Conservation (phyloP, 2,329 filamentous ascomycete species). For the Fusarium gaditjirri region DNA sequence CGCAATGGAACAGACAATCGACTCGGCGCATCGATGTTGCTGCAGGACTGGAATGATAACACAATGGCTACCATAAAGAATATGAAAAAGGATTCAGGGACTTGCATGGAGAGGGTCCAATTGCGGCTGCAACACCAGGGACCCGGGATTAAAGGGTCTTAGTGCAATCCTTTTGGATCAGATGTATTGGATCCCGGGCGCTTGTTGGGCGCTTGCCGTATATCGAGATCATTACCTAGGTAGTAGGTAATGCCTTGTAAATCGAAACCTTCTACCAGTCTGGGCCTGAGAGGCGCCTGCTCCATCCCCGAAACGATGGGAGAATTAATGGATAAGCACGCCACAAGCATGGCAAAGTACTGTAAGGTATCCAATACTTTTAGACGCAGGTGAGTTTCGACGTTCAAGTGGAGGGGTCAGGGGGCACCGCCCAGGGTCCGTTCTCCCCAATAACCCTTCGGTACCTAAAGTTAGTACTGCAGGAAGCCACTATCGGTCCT, state of each 20-base stretch:
- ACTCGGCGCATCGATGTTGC: background rate
- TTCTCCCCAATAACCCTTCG: conserved; percentile 26
- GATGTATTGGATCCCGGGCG: conserved; percentile 18
- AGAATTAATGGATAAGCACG: conserved; percentile 18
- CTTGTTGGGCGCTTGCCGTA: conserved; percentile 36
- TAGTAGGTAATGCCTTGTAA: conserved; percentile 6
- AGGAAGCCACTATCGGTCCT: conserved; percentile 18
- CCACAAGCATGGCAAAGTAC: conserved; percentile 21
- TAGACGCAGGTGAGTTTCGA: conserved; percentile 3
- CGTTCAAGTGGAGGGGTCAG: conserved; percentile 11
- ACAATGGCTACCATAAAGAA: background rate
- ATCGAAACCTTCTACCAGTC: conserved; percentile 22
- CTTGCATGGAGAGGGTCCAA: conserved; percentile 29
- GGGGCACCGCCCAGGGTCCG: conserved; percentile 39
- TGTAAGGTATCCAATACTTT: background rate
- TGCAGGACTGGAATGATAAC: background rate
- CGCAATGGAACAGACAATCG: background rate
- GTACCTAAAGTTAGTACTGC: conserved; percentile 14
- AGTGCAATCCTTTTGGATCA: background rate
- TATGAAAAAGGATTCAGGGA: conserved; percentile 19
- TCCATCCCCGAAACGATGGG: conserved; percentile 39
- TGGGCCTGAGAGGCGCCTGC: conserved; percentile 36
- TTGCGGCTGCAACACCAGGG: conserved; percentile 31
- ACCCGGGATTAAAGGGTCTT: conserved; percentile 18
- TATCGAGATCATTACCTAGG: conserved; percentile 3